Evolutionary conservation across 2,329 filamentous ascomycete genomes (phyloP), one percentile per base, ranked within the genome.

Genomic region (Verticillium zaregamsianum): DNA sequence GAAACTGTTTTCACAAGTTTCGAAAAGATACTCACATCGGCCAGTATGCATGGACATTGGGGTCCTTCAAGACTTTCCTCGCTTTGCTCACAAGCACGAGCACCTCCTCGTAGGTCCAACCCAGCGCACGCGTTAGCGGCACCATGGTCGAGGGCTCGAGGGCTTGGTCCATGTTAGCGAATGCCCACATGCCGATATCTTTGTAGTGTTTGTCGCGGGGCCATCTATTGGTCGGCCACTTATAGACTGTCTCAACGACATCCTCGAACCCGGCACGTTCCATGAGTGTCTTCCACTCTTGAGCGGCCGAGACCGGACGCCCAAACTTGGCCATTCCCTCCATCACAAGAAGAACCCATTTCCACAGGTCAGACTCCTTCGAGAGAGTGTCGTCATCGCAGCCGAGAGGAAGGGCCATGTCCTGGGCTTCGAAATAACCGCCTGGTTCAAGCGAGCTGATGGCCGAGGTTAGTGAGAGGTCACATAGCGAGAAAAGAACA

Each of bases 211-310:
- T 60, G 55, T 76, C 72, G 35, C 69, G 67, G n/a, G 76, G 72
- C 76, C 76, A 79, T 7, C 66, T 63, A 28, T 75, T 74, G 37
- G 73, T 68, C 8, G 76, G 75, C 70, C 75, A 75, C 66, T 74
- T 74, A 63, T 67, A 66, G 14, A 67, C 66, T 20, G 66, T 64
- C 59, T 70, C 69, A 2, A 69, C 64, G 14, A 77, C 66, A 59
- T 77, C 69, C 4, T 70, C 68, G 59, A 75, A 78, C 0, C 76
- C 76, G 3, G 72, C 72, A 1, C 66, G 71, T 6, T 62, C 39
- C 62, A 76, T 65, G 54, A 63, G 35, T 17, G 5, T 2, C 59
- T 69, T 69, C 58, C 74, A 76, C 1, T 61, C 55, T 0, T 66
- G 66, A 0, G 69, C 71, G 25, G 70, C 72, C 37, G 69, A 65